phyloP scores from a whole-genome alignment of 2,329 filamentous ascomycete species.

The Trichoderma afroharzianum region DNA sequence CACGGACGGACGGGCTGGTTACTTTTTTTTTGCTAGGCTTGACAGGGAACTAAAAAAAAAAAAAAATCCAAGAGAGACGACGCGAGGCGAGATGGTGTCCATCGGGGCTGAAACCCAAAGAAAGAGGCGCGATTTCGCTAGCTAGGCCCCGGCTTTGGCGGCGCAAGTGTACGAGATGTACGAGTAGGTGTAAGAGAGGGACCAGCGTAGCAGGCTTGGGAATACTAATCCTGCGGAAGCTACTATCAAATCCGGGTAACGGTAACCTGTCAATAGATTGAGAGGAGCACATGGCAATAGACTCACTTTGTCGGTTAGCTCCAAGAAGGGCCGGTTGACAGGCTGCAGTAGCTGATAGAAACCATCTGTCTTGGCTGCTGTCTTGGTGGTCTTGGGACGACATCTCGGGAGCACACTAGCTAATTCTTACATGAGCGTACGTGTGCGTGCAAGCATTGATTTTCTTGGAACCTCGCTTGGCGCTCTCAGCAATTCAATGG shows the following conservation, averaged over 20 bases:
- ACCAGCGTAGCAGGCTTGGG: not conserved
- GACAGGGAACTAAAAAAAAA: not conserved
- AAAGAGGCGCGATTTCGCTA: not conserved
- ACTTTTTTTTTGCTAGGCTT: not conserved
- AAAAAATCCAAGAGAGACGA: not conserved
- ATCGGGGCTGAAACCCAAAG: conserved; percentile 6
- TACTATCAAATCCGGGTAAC: no score
- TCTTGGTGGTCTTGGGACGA: not conserved
- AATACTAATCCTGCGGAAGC: not conserved
- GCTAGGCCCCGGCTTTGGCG: not conserved
- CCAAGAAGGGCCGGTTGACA: not conserved
- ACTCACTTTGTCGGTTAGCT: not conserved
- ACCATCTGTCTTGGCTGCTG: not conserved
- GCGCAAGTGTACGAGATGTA: no score
- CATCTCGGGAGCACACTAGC: not conserved
- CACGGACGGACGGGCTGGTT: not conserved
- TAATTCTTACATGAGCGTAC: not conserved
- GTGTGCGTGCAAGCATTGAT: not conserved
- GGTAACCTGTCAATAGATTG: not conserved
- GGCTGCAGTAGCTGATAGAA: not conserved
- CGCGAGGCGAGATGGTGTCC: not conserved
- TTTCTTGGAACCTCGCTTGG: not conserved
- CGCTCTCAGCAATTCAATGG: not conserved
- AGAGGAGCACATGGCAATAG: not conserved
- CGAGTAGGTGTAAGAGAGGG: not conserved